Evolutionary conservation across 371 early-diverging fungal genomes (phyloP).

Genomic region (Mortierella sp.): DNA sequence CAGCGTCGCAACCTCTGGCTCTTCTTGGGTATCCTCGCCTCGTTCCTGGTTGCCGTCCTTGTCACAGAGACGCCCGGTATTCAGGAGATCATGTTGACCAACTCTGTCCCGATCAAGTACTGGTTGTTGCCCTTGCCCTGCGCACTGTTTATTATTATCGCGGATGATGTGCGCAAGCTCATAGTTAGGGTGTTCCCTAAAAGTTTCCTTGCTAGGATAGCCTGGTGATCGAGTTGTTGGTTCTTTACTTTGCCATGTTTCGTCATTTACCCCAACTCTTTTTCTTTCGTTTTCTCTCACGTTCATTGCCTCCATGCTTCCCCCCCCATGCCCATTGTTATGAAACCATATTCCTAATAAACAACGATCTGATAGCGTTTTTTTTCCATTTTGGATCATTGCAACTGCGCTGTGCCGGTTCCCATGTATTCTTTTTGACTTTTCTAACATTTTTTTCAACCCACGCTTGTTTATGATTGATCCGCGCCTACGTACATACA

Average conservation of each 20-base stretch:
- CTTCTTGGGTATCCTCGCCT: constrained; percentile 62
- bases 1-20: constrained; percentile 66
- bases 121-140: constrained; percentile 82
- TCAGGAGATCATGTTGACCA: constrained; percentile 72
- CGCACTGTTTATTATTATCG: constrained; percentile 64
- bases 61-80: constrained; percentile 72
- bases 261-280: not conserved
- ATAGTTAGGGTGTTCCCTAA: constrained; percentile 62
- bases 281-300: not conserved
- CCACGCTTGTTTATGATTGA: not conserved
- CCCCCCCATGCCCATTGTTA: not conserved
- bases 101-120: constrained; percentile 75
- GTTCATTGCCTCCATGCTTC: not conserved
- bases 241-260: not conserved
- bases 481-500: not conserved
- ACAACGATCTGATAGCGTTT: not conserved
- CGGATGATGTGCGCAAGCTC: constrained; percentile 71
- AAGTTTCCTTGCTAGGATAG: constrained; percentile 60
- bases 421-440: not conserved
- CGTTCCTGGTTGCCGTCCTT: constrained; percentile 67
- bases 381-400: constrained; percentile 2
- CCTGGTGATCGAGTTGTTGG: constrained; percentile 54
- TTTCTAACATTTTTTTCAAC: not conserved
- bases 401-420: not conserved
- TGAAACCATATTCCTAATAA: not conserved